Evolutionary conservation across 139 green algal species (phyloP), one percentile per base, ranked within the genome.

Genomic region (Volvox africanus): DNA sequence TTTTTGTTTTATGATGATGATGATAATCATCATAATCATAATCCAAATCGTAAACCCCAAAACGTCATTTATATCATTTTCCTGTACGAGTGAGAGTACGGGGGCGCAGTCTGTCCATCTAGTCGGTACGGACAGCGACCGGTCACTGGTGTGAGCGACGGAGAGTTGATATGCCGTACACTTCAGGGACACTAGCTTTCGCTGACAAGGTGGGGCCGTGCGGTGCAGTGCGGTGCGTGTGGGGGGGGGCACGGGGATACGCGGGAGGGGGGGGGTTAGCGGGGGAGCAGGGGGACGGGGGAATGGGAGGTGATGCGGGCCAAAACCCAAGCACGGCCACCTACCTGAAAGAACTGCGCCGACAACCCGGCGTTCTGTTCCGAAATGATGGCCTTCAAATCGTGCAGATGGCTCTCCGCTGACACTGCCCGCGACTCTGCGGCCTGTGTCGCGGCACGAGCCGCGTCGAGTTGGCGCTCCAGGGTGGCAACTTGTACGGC

Each of bases 401-500:
- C 28, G 3, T 12, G 44, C 61, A 80, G n/a, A 37, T 82, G 78
- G 28, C 2, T 22, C 67, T 84, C 55, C 1, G 89, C 85, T 20
- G 85, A 78, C 6, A 55, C 85, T 32, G 85, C 86, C 55, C 89
- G 86, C 85, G 87, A 69, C 67, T 91, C 67, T 9, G 65, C 61
- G 0, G 71, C 85, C 16, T 36, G 9, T 9, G 50, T 82, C 35
- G 84, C 69, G 36, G 84, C 68, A 19, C 84, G 36, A 14, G 84
- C 84, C 28, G 84, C 71, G 12, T 75, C 50, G 44, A 89, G 85
- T 73, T 89, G 85, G 24, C 71, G 69, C 85, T 89, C 85, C 44
- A 89, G n/a, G 18, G 44, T 71, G 85, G 71, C 61, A 35, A 89
- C 68, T 44, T 81, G 69, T 12, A 89, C 86, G 1, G 86, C 86